Base-by-base conservation (phyloP, 2,329 filamentous ascomycete genomes). In the Sarocladium kiliense region DNA sequence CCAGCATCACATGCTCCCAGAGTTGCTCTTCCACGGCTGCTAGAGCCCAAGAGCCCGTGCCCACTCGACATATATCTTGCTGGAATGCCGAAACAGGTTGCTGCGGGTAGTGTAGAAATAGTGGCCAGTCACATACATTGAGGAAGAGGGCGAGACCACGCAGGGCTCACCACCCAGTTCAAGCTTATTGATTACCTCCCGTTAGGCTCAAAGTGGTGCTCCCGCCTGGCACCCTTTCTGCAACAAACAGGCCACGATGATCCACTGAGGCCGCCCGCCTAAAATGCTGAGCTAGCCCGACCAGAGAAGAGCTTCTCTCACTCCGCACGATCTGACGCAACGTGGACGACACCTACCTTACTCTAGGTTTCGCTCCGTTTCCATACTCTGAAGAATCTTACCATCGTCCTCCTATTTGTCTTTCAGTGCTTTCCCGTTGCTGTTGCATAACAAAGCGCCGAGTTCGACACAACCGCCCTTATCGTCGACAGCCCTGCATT, bases 111-210 rank as follows among this genome's bases (percentile, higher is more conserved):
- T 32, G 30, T 12, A 32, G 12, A 32, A 32, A 12, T 32, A 32
- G 30, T 32, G n/a, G 36, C 36, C 6, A 18, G 36, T 39, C 36
- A n/a, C n/a, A 10, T 39, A n/a, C n/a, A n/a, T 16, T 39, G n/a
- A 39, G n/a, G 7, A 39, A 5, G 11, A 39, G 9, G n/a, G 36
- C 7, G 16, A 10, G 18, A 44, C 11, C 3, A 18, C 4, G 23
- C 10, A 23, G n/a, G 14, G 18, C 21, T 30, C n/a, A 27, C 23
- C 21, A 26, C 44, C 7, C 12, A 5, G 23, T 47, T 47, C 44
- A 47, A 47, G 44, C 44, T 47, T 27, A 47, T 23, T 30, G 44
- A 27, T 47, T 47, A 30, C 44, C 44, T 47, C 44, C 44, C 44
- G 44, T 30, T 47, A 47, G 25, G 44, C 25, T 47, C 44, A 23